Evolutionary conservation across 2,329 filamentous ascomycete species (phyloP), one percentile per base, ranked within the genome.

Genomic region (Colletotrichum ledebouriae): DNA sequence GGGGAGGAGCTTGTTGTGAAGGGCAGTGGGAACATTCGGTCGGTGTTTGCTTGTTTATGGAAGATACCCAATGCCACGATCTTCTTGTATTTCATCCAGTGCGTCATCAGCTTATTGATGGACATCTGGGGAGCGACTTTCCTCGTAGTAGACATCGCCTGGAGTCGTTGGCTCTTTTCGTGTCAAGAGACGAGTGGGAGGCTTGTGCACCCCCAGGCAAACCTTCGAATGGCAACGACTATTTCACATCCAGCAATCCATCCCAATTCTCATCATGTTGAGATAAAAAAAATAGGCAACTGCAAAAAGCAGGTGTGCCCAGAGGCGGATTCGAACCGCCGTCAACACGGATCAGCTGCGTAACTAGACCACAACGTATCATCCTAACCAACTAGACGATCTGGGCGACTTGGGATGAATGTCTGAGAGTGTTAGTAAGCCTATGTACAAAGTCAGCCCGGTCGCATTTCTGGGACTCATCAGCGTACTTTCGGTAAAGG

Each of bases 11-110:
- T 71, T 4, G 67, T 68, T 7, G 73, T 85, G 2, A 81, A 76
- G 60, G 86, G 86, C 3, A 80, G 77, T 59, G 86, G 86, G 1
- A 79, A 82, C 62, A 78, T 85, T 22, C 80, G 86, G 62, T 82
- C 80, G 7, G 81, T 88, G 6, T 77, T 82, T 46, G 34, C 63
- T 41, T 50, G 39, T 13, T 22, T 13, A 10, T 58, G 39, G 6
- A 46, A 25, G 50, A 60, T 46, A 60, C 34, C 55, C 29, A 29
- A 9, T 29, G 6, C 29, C 7, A 1, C 29, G 29, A 29, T 29
- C 29, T 29, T 29, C 29, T 29, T 9, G 29, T 29, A 9, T 29
- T 29, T 29, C 6, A 29, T 29, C 1, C 6, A 9, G 29, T 9
- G 7, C 6, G n/a, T 13, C 39, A 42, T 42, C 39, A 50, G 17